Conservation (phyloP, 169 alveolate species). For the Plasmodium blacklocki region DNA sequence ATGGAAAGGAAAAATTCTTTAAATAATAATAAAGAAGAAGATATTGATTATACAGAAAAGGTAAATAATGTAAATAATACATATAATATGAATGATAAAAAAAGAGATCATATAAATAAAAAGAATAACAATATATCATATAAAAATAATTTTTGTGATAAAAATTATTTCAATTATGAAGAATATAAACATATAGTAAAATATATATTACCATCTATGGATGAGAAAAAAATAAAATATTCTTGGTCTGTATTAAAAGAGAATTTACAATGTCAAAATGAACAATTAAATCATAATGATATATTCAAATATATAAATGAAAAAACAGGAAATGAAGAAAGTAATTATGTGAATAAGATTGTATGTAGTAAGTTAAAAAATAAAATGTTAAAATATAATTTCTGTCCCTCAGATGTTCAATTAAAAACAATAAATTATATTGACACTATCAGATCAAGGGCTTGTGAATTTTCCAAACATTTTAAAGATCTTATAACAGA, state of each 20-base stretch:
- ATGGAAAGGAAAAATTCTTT: constrained; percentile 3
- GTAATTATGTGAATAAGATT: constrained; percentile 39
- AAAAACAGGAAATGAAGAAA: constrained; percentile 44
- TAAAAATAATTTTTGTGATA: not conserved
- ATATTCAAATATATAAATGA: constrained; percentile 33
- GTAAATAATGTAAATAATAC: not conserved
- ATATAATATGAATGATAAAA: not conserved
- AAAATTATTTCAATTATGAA: constrained; percentile 36
- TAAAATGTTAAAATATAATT: constrained; percentile 61
- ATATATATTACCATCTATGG: constrained; percentile 54
- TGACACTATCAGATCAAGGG: constrained; percentile 54
- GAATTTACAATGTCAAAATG: constrained; percentile 35
- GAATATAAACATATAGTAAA: constrained; percentile 55
- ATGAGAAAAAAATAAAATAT: constrained; percentile 37
- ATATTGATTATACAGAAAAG: not conserved
- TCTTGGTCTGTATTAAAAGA: constrained; percentile 48
- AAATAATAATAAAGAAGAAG: not conserved
- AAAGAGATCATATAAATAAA: not conserved
- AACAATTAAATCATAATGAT: constrained; percentile 24
- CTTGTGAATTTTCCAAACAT: constrained; percentile 58
- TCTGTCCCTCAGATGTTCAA: constrained; percentile 51
- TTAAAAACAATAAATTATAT: constrained; percentile 53
- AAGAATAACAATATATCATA: not conserved
- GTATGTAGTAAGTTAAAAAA: constrained; percentile 60
- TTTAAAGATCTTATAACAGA: constrained; percentile 58